These are phyloP conservation scores for Sporothrix globosa DNA, from an alignment of 2,329 filamentous ascomycete genomes.

Conservation along the genomic window DNA sequence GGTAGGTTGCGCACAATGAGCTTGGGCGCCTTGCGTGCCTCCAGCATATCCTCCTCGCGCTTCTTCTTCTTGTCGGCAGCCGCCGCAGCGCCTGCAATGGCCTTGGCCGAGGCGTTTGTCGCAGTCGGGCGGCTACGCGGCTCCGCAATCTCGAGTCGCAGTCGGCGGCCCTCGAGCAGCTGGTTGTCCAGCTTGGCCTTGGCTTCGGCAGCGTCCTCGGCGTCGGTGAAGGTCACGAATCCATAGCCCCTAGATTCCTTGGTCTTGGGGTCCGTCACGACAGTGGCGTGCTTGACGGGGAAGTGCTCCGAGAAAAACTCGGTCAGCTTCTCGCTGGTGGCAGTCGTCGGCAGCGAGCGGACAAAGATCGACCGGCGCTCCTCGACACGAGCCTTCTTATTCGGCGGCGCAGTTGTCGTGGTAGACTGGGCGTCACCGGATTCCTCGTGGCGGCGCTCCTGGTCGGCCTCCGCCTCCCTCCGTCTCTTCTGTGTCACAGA, in stretches of 20 bases:
- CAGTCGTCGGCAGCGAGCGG: slow-evolving; percentile 75
- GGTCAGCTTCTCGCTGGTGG: slow-evolving; percentile 80
- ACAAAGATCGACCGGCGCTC: slow-evolving; percentile 81
- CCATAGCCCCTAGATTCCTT: slow-evolving; percentile 91
- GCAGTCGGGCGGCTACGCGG: slow-evolving; percentile 70
- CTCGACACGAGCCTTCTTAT: slow-evolving; percentile 63
- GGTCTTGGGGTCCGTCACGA: slow-evolving; percentile 81
- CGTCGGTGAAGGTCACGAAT: slow-evolving; percentile 95
- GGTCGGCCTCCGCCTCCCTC: slow-evolving; percentile 44
- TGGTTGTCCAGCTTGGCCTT: slow-evolving; percentile 79
- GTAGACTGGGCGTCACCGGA: slow-evolving; percentile 23
- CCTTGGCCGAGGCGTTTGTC: slow-evolving; percentile 45
- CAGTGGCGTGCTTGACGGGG: slow-evolving; percentile 93
- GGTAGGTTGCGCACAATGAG: slow-evolving; percentile 91
- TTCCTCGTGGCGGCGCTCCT: slow-evolving; percentile 38
- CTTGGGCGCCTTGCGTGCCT: slow-evolving; percentile 67
- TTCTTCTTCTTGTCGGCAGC: slow-evolving; percentile 54
- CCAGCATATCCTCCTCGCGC: slow-evolving; percentile 62
- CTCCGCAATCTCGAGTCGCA: slow-evolving; percentile 87
- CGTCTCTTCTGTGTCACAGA: slow-evolving; percentile 44
- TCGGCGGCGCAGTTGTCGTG: slow-evolving; percentile 39
- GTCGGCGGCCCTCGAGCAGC: slow-evolving; percentile 75
- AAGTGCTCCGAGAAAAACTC: slow-evolving; percentile 93
- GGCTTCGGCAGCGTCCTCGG: slow-evolving; percentile 83
- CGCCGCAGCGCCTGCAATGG: slow-evolving; percentile 45